Conservation (phyloP, 2,329 filamentous ascomycete species). For the Colletotrichum viniferum region DNA sequence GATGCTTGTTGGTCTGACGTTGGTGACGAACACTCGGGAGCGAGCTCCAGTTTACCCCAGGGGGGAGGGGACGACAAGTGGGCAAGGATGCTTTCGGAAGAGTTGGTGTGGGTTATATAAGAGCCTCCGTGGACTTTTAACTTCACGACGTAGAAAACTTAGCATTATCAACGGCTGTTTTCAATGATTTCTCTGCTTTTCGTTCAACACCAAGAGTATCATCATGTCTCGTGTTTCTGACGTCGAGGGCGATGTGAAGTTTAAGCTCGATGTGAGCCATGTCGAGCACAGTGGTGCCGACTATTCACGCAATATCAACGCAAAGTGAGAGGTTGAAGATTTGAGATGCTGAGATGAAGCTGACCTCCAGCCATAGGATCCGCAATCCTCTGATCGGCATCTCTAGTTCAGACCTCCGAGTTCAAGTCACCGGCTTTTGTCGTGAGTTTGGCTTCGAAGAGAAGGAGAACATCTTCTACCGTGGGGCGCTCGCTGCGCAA, state of each 20-base stretch:
- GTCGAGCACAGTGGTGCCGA: slow-evolving; percentile 27
- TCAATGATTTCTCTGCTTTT: not conserved
- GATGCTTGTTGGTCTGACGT: not conserved
- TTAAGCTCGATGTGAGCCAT: slow-evolving; percentile 15
- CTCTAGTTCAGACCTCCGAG: slow-evolving; percentile 24
- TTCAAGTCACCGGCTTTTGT: slow-evolving; percentile 29
- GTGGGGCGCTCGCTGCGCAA: slow-evolving; percentile 33
- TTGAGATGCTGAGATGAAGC: not conserved
- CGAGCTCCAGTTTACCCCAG: not conserved
- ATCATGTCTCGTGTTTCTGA: slow-evolving; percentile 16
- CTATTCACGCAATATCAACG: slow-evolving; percentile 34
- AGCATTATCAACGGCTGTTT: not conserved
- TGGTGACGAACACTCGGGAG: not conserved
- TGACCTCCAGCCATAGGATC: slow-evolving; percentile 21
- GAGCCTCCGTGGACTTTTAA: not conserved
- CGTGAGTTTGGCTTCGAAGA: slow-evolving; percentile 29
- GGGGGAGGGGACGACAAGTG: not conserved
- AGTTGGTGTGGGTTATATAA: slow-evolving; percentile 4
- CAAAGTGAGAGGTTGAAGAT: slow-evolving; percentile 24
- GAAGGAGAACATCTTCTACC: slow-evolving; percentile 29
- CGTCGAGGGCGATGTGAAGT: slow-evolving; percentile 27
- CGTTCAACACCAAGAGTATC: not conserved
- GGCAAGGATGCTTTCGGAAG: not conserved
- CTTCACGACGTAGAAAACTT: not conserved
- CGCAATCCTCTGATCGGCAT: slow-evolving; percentile 30